Percentiles rank a stretch among this genome's conserved stretches.
phyloP scores from a whole-genome alignment of 139 green algal genomes.

The Tetratostichococcus sp. region DNA sequence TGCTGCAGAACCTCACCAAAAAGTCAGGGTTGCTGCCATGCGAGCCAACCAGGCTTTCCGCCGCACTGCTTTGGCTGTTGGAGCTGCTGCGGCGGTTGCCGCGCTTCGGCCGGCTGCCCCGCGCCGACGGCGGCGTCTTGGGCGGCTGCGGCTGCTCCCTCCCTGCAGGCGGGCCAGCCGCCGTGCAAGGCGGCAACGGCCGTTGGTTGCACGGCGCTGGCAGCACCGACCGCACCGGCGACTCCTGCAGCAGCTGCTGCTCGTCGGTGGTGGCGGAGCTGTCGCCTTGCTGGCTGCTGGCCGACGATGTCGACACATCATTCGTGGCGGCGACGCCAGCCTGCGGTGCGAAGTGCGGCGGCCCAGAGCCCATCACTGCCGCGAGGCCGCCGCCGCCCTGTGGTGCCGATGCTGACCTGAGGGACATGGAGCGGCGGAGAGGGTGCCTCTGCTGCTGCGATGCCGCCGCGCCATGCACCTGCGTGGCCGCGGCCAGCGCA shows the following conservation, averaged over 20 bases:
- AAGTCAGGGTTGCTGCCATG: not conserved
- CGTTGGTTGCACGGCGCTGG: not conserved
- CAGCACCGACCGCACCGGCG: not conserved
- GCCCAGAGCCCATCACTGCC: too few relatives aligned
- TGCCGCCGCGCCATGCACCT: not conserved
- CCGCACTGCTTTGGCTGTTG: not conserved
- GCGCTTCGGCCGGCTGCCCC: too few relatives aligned
- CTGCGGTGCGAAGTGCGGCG: too few relatives aligned
- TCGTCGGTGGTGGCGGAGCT: not conserved
- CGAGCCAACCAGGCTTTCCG: not conserved
- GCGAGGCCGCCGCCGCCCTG: too few relatives aligned
- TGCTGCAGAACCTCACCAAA: not conserved
- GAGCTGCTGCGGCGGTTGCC: not conserved
- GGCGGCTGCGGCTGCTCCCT: not conserved
- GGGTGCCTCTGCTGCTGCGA: too few relatives aligned
- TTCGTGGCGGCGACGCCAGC: not conserved
- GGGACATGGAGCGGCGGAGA: too few relatives aligned
- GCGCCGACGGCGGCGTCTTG: not conserved
- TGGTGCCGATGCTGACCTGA: too few relatives aligned
- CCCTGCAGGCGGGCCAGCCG: too few relatives aligned
- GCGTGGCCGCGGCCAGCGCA: not conserved
- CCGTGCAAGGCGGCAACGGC: not conserved
- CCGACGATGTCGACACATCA: not conserved
- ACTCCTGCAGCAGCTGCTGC: not conserved
- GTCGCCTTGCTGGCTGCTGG: not conserved